Percentiles rank a stretch among this genome's conserved stretches.
Evolutionary conservation across 1,139 yeast genomes (phyloP).

Genomic region (Taiozyma sp.): DNA sequence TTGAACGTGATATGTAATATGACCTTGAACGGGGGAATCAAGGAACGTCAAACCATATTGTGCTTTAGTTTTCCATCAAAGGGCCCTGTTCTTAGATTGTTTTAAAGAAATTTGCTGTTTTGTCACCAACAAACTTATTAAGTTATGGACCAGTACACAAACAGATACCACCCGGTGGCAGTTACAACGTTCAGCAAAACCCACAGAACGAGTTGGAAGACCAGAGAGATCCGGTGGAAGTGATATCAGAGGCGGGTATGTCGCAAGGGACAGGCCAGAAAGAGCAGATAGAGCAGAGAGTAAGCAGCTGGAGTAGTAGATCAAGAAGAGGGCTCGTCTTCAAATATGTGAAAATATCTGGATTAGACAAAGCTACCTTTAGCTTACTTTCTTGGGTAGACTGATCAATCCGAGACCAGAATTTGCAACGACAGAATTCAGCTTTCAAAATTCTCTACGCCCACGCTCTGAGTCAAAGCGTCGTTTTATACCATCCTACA

Average conservation of each 20-base stretch:
- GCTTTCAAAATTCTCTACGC: too few species aligned
- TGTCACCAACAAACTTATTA: neutral
- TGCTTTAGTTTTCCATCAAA: neutral
- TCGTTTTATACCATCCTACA: too few species aligned
- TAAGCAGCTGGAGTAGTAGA: constrained; percentile 12
- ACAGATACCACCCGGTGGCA: constrained; percentile 34
- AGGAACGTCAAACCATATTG: neutral
- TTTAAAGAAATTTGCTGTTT: neutral
- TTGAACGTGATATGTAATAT: too few species aligned
- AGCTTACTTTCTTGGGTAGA: too few species aligned
- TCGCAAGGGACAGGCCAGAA: neutral
- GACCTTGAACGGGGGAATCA: too few species aligned
- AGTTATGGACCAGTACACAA: constrained; percentile 38
- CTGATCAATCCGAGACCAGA: too few species aligned
- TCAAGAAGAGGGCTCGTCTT: constrained; percentile 8
- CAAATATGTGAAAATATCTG: too few species aligned
- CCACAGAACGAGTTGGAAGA: neutral
- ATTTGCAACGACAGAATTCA: too few species aligned
- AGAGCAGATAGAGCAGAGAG: constrained; percentile 6
- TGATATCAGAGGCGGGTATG: constrained; percentile 6
- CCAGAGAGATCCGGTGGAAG: constrained; percentile 7
- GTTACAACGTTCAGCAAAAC: too few species aligned
- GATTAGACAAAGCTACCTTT: too few species aligned
- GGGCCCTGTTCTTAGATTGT: neutral
- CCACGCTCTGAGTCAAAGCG: too few species aligned